Evolutionary conservation across 768 basidiomycete genomes (phyloP), one percentile per base, ranked within the genome.

Genomic region (Royoungia palumana): DNA sequence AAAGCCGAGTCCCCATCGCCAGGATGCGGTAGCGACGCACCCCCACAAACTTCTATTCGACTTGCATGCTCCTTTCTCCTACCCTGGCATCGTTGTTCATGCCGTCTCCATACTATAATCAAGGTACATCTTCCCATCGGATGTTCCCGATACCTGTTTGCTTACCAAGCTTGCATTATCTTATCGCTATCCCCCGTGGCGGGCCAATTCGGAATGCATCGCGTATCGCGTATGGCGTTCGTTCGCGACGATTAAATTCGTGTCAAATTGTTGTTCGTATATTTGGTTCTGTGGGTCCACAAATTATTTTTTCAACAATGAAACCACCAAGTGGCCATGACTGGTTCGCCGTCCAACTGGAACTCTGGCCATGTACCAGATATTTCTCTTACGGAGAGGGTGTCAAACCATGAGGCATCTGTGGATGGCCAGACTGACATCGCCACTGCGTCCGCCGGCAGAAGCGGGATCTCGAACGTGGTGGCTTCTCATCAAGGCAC

Each of bases 221-320:
- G 50, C 60, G 51, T 51, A 40, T 48, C 25, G 8, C 8, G 25
- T 27, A 24, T 27, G 25, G 27, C 13, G 24, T 25, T 37, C 41
- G 25, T n/a, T 39, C 44, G 24, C 42, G 30, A 35, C 44, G 54
- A 30, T 34, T 38, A 36, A 12, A 46, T 27, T 34, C 42, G 51
- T 60, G 58, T 30, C 30, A 30, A 30, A 30, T 30, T 30, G 30
- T 63, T 68, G 63, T 60, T 38, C 49, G 37, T 40, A 19, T 68
- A 56, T 68, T 68, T 68, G 66, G 66, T 37, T 38, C 35, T 68
- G 66, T 68, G 66, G 66, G 66, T 68, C 66, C 66, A 53, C 47
- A 9, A 46, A 28, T 44, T 59, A 58, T 61, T 68, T 65, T 62
- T 37, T 36, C 44, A 46, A 65, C 61, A 46, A 62, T 67, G 51